Conservation (phyloP, 2,329 filamentous ascomycete genomes). For the Epichloe bromicola region DNA sequence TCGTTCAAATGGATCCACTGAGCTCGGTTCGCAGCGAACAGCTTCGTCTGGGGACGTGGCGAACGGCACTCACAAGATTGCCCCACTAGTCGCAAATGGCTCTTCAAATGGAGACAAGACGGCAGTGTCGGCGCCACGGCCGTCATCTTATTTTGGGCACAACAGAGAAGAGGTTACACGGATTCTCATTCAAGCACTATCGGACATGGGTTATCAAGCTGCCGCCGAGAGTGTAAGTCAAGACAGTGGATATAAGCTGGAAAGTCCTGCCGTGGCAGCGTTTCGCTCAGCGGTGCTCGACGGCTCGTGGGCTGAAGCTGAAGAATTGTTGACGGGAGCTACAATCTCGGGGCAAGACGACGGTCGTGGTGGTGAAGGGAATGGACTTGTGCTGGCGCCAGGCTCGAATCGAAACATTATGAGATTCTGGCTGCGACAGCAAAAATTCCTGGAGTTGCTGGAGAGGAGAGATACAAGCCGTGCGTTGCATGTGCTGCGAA, state of each 20-base stretch:
- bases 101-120: slow-evolving; percentile 26
- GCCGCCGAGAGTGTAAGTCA: slow-evolving; percentile 63
- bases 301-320: slow-evolving; percentile 77
- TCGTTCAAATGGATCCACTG: slow-evolving; percentile 29
- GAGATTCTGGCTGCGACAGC: slow-evolving; percentile 78
- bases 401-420: slow-evolving; percentile 67
- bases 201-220: slow-evolving; percentile 72
- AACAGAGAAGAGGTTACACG: slow-evolving; percentile 86
- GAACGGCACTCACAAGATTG: slow-evolving; percentile 36
- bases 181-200: slow-evolving; percentile 80
- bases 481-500: slow-evolving; percentile 72
- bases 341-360: slow-evolving; percentile 13
- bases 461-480: slow-evolving; percentile 60
- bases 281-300: slow-evolving; percentile 70
- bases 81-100: slow-evolving; percentile 38
- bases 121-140: slow-evolving; percentile 7
- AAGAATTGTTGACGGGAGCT: slow-evolving; percentile 58
- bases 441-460: slow-evolving; percentile 87
- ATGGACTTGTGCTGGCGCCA: slow-evolving; percentile 61
- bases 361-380: slow-evolving; percentile 23
- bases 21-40: slow-evolving; percentile 13
- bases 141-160: slow-evolving; percentile 60
- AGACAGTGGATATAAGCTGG: slow-evolving; percentile 79
- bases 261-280: slow-evolving; percentile 72
- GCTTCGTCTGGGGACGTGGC: slow-evolving; percentile 16